Evolutionary conservation across 768 basidiomycete species (phyloP), one percentile per base, ranked within the genome.

Genomic region (Rhizopogon rudus): DNA sequence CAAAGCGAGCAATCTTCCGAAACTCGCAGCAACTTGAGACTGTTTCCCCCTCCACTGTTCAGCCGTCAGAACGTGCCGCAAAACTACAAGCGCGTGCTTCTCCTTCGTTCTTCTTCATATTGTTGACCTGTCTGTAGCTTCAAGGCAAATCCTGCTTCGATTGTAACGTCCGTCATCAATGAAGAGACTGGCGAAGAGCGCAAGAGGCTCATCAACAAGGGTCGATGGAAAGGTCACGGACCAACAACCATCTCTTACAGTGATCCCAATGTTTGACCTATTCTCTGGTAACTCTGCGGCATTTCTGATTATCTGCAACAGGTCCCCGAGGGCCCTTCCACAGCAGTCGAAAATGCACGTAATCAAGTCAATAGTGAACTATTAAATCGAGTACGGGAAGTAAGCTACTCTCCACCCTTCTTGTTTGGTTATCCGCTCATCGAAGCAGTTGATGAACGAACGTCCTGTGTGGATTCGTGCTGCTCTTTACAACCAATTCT

Each of bases 401-500:
- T 85, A 28, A 44, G 41, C 22, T 42, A 7, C 13, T 28, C 16
- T n/a, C 53, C 10, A 43, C 54, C 22, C 53, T 50, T 44, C 57
- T 44, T 35, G 51, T 66, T 72, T 22, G 46, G 61, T 51, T 40
- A 13, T 40, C 45, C 55, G 17, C 59, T 42, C 39, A n/a, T 51
- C 13, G 50, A 31, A 17, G n/a, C 49, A 94, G 91, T 68, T 84
- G 20, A 87, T 98, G 55, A 71, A 74, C 45, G 74, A 85, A 55
- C 81, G 96, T 25, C 92, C 94, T 0, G 74, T 96, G 8, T 98
- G 95, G 94, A 91, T 91, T 1, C 81, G 94, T n/a, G 77, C 80
- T 58, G 88, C 91, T 1, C 73, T 98, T 6, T 81, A 92, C 60
- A 94, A 91, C 60, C 93, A 93, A 63, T 84, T 97, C 55, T 73